Percentiles rank a stretch among this genome's conserved stretches.
phyloP scores from a whole-genome alignment of 495 filamentous ascomycete genomes.

The Talaromyces nanjingensis region DNA sequence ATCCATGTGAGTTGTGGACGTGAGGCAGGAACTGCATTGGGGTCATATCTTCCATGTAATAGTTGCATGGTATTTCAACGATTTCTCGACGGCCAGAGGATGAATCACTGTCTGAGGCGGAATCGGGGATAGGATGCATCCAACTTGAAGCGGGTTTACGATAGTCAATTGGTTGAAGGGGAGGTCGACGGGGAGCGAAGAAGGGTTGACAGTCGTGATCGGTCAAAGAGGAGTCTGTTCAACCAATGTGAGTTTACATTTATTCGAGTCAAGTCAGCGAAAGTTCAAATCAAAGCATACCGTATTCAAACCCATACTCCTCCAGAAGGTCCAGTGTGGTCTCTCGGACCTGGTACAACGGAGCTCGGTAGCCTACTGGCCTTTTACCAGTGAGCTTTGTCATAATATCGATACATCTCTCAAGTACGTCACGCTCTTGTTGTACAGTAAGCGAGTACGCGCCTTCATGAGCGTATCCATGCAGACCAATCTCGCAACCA shows the following conservation, averaged over 20 bases:
- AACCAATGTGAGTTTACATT: not conserved
- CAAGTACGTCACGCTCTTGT: constrained; percentile 53
- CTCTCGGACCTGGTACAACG: constrained; percentile 51
- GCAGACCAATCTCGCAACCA: constrained; percentile 52
- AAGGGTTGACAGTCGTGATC: constrained; percentile 49
- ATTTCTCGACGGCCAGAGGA: constrained; percentile 26
- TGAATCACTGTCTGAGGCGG: constrained; percentile 8
- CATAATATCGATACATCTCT: constrained; percentile 45
- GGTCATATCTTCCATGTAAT: constrained; percentile 54
- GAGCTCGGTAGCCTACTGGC: constrained; percentile 51
- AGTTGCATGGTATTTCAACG: constrained; percentile 48
- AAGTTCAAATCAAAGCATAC: constrained; percentile 13
- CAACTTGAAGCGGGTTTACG: constrained; percentile 40
- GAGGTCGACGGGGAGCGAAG: constrained; percentile 40
- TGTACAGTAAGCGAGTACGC: constrained; percentile 45
- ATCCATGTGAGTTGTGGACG: constrained; percentile 44
- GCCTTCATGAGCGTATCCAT: constrained; percentile 57
- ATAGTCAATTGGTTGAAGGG: constrained; percentile 46
- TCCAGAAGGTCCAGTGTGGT: constrained; percentile 48
- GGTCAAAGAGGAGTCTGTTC: constrained; percentile 42
- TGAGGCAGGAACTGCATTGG: constrained; percentile 47
- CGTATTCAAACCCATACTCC: constrained; percentile 49
- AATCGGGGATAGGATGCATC: constrained; percentile 47
- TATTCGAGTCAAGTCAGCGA: not conserved
- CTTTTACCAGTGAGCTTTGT: constrained; percentile 43